Evolutionary conservation across 805 yeast genomes (phyloP).

Genomic region (Yarrowia sp.): DNA sequence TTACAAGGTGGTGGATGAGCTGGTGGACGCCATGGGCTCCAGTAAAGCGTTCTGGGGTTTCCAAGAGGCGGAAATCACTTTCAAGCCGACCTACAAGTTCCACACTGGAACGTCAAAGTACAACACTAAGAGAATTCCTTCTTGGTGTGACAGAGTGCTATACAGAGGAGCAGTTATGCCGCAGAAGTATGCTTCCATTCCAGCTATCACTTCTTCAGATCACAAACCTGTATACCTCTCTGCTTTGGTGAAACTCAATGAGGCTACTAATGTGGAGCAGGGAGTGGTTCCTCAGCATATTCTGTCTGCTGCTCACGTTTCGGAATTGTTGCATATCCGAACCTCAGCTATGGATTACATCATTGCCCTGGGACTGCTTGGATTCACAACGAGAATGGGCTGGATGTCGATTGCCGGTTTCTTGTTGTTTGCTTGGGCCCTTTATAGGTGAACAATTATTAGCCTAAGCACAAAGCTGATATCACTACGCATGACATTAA

Average conservation of each 20-base stretch:
- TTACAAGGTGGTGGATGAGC: conserved; percentile 48
- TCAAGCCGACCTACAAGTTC: conserved; percentile 81
- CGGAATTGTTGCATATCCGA: conserved; percentile 16
- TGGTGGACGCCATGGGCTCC: conserved; percentile 43
- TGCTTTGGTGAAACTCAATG: neutral
- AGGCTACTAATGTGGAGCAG: neutral
- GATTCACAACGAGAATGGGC: conserved; percentile 5
- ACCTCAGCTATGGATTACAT: conserved; percentile 9
- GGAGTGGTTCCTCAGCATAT: conserved; percentile 5
- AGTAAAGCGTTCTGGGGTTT: conserved; percentile 60
- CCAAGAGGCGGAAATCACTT: conserved; percentile 59
- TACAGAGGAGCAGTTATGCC: conserved; percentile 43
- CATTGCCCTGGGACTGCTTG: conserved; percentile 12
- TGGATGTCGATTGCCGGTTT: conserved; percentile 16
- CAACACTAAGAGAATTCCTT: conserved; percentile 62
- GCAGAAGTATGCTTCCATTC: conserved; percentile 50
- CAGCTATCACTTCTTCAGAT: conserved; percentile 58
- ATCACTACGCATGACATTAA: neutral
- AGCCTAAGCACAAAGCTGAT: neutral
- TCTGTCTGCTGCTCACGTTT: conserved; percentile 6
- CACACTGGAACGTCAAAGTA: conserved; percentile 50
- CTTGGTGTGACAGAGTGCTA: conserved; percentile 89
- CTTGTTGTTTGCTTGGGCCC: conserved; percentile 1
- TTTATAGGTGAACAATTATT: neutral
- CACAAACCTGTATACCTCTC: conserved; percentile 73